Percentiles rank a stretch among this genome's conserved stretches.
Conservation (phyloP, 208 protist species). For the Trypanosoma caninum region DNA sequence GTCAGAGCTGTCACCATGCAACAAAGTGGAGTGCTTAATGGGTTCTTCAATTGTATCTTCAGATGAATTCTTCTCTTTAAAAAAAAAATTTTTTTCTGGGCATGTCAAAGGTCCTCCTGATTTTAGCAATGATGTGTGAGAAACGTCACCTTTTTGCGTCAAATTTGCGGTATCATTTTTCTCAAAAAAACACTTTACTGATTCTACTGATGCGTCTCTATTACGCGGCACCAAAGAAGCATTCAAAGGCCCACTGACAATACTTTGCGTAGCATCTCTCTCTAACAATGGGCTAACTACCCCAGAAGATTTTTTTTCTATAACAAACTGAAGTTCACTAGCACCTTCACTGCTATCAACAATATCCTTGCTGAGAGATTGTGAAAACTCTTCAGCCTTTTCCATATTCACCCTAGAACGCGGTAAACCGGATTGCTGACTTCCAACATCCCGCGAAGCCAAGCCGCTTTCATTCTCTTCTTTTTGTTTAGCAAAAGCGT, state of each 20-base stretch:
- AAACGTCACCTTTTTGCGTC: not conserved
- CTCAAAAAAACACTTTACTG: not conserved
- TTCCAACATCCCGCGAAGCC: no score
- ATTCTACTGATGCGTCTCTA: not conserved
- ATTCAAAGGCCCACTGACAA: not conserved
- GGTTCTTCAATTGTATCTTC: no score
- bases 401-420: not conserved
- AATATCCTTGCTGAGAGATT: no score
- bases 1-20: no score
- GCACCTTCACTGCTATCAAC: constrained; percentile 5
- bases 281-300: not conserved
- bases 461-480: no score
- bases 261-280: not conserved
- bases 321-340: constrained; percentile 19
- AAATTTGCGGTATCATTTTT: not conserved
- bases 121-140: not conserved
- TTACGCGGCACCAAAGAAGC: not conserved
- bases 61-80: no score
- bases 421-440: not conserved
- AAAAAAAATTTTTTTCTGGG: no score
- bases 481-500: no score
- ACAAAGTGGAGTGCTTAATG: no score
- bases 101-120: not conserved
- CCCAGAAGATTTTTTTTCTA: not conserved
- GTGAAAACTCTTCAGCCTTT: not conserved